These are phyloP conservation scores for Calonectria hawksworthii DNA, from an alignment of 2,329 filamentous ascomycete genomes.

Conservation along the genomic window DNA sequence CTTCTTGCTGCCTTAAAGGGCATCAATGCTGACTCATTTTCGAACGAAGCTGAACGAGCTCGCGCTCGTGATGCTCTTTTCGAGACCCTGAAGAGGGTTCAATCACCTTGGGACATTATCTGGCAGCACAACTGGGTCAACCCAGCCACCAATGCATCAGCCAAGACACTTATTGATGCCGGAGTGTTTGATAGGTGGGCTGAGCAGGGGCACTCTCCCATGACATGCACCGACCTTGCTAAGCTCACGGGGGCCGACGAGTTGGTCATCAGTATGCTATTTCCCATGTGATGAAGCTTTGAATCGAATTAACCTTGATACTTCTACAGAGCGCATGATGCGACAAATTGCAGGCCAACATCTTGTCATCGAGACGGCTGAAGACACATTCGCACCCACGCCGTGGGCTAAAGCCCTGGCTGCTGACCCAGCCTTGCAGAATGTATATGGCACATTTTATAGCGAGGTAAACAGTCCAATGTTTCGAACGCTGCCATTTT, in stretches of 20 bases:
- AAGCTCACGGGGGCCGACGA: conserved; percentile 50
- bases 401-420: conserved; percentile 49
- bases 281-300: background rate
- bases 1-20: conserved; percentile 44
- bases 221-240: conserved; percentile 50
- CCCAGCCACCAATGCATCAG: conserved; percentile 48
- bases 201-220: conserved; percentile 45
- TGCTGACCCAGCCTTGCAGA: conserved; percentile 45
- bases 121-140: conserved; percentile 56
- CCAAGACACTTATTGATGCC: conserved; percentile 55
- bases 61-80: conserved; percentile 50
- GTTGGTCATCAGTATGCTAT: conserved; percentile 48
- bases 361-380: conserved; percentile 50
- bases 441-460: conserved; percentile 52
- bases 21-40: conserved; percentile 46
- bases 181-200: conserved; percentile 54
- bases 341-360: conserved; percentile 52
- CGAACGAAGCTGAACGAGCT: conserved; percentile 50
- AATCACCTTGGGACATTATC: conserved; percentile 55
- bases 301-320: background rate
- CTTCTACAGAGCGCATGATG: conserved; percentile 48
- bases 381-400: conserved; percentile 52
- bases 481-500: conserved; percentile 49
- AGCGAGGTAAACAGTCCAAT: conserved; percentile 49
- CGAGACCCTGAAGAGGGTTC: conserved; percentile 48